These are phyloP conservation scores for Excoecaria agallocha DNA, from an alignment of 345 rosid species.

Conservation along the genomic window DNA sequence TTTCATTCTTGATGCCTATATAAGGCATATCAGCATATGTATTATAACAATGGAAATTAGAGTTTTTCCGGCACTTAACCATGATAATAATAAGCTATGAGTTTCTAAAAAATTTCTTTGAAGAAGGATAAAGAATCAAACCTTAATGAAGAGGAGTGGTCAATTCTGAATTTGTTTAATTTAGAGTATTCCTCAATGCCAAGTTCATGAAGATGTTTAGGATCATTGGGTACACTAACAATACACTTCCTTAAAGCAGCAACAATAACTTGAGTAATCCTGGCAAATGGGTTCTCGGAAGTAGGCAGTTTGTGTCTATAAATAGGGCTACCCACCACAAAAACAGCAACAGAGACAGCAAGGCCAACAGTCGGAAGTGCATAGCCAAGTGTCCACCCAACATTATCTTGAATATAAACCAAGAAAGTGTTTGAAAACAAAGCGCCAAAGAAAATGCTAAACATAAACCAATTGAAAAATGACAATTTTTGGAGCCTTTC, in stretches of 20 bases:
- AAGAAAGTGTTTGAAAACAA: conserved; percentile 54
- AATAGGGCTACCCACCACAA: conserved; percentile 39
- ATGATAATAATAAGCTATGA: no score
- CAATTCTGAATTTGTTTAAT: conserved; percentile 33
- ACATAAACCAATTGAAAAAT: conserved; percentile 73
- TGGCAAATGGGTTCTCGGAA: conserved; percentile 47
- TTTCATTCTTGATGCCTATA: no score
- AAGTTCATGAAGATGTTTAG: conserved; percentile 48
- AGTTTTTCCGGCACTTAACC: no score
- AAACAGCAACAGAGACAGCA: conserved; percentile 38
- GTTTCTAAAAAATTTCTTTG: no score
- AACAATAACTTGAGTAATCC: conserved; percentile 46
- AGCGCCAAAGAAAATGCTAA: conserved; percentile 60
- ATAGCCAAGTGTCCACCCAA: conserved; percentile 58
- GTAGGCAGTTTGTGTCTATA: conserved; percentile 41
- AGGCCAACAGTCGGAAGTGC: conserved; percentile 56
- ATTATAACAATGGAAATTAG: no score
- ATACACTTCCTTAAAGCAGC: conserved; percentile 54
- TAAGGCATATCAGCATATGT: no score
- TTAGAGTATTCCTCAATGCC: conserved; percentile 31
- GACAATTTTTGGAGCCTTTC: conserved; percentile 62
- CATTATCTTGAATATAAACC: conserved; percentile 55
- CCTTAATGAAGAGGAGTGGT: conserved; percentile 50
- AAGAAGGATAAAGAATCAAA: conserved; percentile 3
- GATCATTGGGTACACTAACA: conserved; percentile 25